phyloP scores from a whole-genome alignment of 805 yeast genomes.

The Metschnikowia sp. region DNA sequence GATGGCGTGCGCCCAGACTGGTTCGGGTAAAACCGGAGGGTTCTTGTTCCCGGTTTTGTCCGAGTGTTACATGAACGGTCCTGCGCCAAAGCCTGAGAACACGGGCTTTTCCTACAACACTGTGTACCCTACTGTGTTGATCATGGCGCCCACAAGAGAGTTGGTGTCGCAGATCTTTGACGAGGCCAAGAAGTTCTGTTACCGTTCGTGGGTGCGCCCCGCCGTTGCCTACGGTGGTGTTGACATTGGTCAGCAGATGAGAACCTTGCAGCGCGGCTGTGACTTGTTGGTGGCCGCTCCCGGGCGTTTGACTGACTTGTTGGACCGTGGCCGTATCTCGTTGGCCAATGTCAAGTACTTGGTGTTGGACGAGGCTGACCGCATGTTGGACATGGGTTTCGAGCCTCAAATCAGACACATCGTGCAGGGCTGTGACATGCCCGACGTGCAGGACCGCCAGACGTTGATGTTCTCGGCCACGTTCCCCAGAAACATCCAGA shows the following conservation, averaged over 20 bases:
- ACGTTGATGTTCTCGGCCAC: constrained; percentile 99
- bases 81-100: constrained; percentile 55
- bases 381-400: constrained; percentile 99
- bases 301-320: constrained; percentile 94
- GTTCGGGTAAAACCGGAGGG: constrained; percentile 99
- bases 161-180: constrained; percentile 95
- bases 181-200: constrained; percentile 91
- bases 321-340: constrained; percentile 93
- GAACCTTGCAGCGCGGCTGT: constrained; percentile 89
- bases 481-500: constrained; percentile 96
- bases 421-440: constrained; percentile 98
- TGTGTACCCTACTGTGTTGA: constrained; percentile 91
- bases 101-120: constrained; percentile 60
- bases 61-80: constrained; percentile 86
- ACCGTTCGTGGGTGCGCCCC: constrained; percentile 97
- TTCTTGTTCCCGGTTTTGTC: constrained; percentile 96
- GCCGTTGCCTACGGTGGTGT: constrained; percentile 99
- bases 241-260: constrained; percentile 81
- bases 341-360: constrained; percentile 86
- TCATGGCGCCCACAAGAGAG: constrained; percentile 99
- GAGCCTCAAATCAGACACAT: constrained; percentile 99
- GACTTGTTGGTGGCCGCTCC: constrained; percentile 98
- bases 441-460: constrained; percentile 85
- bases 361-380: constrained; percentile 98
- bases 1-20: constrained; percentile 98